These are phyloP conservation scores for Penicillium digitatum DNA, from an alignment of 2,329 filamentous ascomycete genomes.

Conservation along the genomic window DNA sequence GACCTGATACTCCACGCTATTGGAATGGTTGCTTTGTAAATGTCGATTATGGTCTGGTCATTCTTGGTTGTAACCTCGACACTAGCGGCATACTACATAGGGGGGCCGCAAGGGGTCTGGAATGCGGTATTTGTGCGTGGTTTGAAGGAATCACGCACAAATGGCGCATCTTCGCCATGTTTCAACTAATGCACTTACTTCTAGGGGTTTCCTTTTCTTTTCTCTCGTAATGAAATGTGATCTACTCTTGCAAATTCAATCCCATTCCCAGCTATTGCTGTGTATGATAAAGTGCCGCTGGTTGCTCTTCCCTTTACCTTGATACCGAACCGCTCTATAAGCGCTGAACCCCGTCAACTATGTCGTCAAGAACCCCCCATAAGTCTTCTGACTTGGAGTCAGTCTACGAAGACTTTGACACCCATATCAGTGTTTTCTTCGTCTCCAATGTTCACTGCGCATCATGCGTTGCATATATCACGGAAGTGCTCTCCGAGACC, in stretches of 20 bases:
- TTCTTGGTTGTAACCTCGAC: background rate
- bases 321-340: background rate
- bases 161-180: slow-evolving; percentile 26
- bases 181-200: slow-evolving; percentile 11
- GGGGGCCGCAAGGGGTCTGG: slow-evolving; percentile 9
- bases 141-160: slow-evolving; percentile 31
- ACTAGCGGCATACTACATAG: slow-evolving; percentile 13
- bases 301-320: background rate
- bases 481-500: slow-evolving; percentile 41
- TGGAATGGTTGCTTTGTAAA: slow-evolving; percentile 3
- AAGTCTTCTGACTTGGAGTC: slow-evolving; percentile 12
- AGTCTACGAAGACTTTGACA: background rate
- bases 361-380: slow-evolving; percentile 14
- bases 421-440: slow-evolving; percentile 36
- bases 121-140: slow-evolving; percentile 38
- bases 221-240: slow-evolving; percentile 2
- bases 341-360: background rate
- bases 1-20: background rate
- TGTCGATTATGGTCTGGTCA: slow-evolving; percentile 1
- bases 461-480: slow-evolving; percentile 47
- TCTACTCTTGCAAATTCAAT: background rate
- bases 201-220: slow-evolving; percentile 12
- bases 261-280: background rate
- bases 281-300: background rate
- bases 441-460: slow-evolving; percentile 49